Conservation (phyloP, 768 basidiomycete species). For the Postia placenta region DNA sequence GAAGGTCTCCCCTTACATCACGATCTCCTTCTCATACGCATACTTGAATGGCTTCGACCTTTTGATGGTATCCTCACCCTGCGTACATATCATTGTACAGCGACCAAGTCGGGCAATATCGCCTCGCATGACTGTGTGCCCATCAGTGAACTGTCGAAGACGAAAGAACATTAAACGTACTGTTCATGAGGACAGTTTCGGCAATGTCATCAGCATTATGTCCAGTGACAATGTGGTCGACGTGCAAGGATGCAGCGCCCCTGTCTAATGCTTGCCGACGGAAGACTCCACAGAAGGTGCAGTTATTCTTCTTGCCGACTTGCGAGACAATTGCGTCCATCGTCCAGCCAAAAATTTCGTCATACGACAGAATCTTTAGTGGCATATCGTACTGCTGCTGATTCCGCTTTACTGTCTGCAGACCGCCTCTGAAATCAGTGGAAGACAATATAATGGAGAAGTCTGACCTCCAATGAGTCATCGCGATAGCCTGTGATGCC, state of each 20-base stretch:
- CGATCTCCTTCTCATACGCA: conserved; percentile 98
- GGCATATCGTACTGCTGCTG: conserved; percentile 93
- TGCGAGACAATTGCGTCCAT: conserved; percentile 97
- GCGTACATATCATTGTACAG: conserved; percentile 92
- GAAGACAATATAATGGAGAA: neutral
- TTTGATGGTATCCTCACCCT: conserved; percentile 94
- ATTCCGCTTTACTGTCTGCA: conserved; percentile 94
- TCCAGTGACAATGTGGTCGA: conserved; percentile 97
- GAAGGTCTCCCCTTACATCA: conserved; percentile 92
- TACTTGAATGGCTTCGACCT: conserved; percentile 99
- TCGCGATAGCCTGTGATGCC: conserved; percentile 98
- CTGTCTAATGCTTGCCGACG: conserved; percentile 93
- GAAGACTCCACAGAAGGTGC: conserved; percentile 99
- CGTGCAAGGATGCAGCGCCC: conserved; percentile 80
- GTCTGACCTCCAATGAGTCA: conserved; percentile 82
- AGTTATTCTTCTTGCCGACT: conserved; percentile 96
- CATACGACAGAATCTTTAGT: conserved; percentile 92
- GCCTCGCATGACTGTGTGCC: conserved; percentile 95
- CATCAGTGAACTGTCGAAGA: neutral
- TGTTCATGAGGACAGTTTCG: conserved; percentile 98
- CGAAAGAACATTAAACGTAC: conserved; percentile 41
- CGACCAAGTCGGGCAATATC: conserved; percentile 92
- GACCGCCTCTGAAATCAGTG: conserved; percentile 5
- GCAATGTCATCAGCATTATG: conserved; percentile 99
- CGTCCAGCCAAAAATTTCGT: conserved; percentile 98